phyloP scores from a whole-genome alignment of 1,284 basidiomycete species.

The Sporisorium scitamineum region DNA sequence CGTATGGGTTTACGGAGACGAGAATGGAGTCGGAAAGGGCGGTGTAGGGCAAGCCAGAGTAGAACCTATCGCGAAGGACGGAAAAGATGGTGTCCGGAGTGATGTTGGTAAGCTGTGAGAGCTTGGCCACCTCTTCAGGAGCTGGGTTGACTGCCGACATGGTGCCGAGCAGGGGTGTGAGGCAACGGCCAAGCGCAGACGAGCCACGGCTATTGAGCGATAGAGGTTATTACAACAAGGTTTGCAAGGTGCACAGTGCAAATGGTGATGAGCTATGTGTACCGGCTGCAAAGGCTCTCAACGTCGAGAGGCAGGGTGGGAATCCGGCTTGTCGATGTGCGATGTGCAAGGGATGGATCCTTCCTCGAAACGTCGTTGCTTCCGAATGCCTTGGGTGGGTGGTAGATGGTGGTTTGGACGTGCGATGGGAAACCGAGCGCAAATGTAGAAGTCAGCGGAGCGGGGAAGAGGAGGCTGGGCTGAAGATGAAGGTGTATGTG shows the following conservation, averaged over 20 bases:
- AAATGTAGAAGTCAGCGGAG: background rate
- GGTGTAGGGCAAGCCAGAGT: conserved; percentile 60
- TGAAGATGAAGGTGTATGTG: background rate
- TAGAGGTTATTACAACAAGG: background rate
- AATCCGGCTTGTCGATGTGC: background rate
- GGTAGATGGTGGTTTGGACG: background rate
- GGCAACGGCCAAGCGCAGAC: conserved; percentile 30
- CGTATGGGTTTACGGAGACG: conserved; percentile 65
- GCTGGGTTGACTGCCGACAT: conserved; percentile 36
- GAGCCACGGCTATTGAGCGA: conserved; percentile 14
- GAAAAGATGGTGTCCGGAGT: conserved; percentile 56
- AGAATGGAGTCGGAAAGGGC: conserved; percentile 64
- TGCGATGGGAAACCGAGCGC: background rate
- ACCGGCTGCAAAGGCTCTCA: background rate
- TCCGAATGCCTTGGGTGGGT: too few relatives aligned
- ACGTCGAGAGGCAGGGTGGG: background rate
- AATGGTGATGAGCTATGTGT: background rate
- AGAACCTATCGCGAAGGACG: conserved; percentile 62
- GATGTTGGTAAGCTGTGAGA: conserved; percentile 51
- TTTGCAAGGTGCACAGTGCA: background rate
- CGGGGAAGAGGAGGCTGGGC: background rate
- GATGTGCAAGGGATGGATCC: too few relatives aligned
- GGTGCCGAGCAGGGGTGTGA: background rate
- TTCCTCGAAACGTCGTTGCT: background rate
- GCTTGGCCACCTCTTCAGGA: conserved; percentile 49